phyloP scores from a whole-genome alignment of 1,139 yeast genomes.

The Kodamaea suecica region DNA sequence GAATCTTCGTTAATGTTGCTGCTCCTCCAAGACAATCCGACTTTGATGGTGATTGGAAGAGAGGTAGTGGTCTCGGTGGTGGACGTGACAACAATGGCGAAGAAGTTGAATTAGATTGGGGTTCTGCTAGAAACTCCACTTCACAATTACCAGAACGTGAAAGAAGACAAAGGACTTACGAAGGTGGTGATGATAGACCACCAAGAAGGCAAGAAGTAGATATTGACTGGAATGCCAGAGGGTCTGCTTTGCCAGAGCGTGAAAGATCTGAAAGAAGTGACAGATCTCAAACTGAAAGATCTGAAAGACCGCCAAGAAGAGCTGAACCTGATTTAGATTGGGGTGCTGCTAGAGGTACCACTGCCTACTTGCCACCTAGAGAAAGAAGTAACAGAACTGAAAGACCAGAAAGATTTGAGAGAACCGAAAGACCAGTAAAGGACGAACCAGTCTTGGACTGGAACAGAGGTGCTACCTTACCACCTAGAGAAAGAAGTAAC shows the following conservation, averaged over 20 bases:
- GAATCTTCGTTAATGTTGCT: constrained; percentile 82
- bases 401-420: constrained; percentile 12
- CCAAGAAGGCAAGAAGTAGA: constrained; percentile 31
- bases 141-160: constrained; percentile 40
- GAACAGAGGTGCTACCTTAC: constrained; percentile 27
- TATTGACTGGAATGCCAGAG: constrained; percentile 46
- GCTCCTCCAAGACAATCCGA: constrained; percentile 65
- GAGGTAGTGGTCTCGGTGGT: constrained; percentile 36
- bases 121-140: constrained; percentile 34
- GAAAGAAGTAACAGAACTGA: constrained; percentile 9
- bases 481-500: constrained; percentile 30
- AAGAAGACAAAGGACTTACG: constrained; percentile 28
- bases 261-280: constrained; percentile 27
- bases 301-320: constrained; percentile 45
- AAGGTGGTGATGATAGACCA: constrained; percentile 32
- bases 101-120: constrained; percentile 29
- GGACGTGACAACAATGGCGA: constrained; percentile 21
- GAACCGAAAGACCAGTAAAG: constrained; percentile 23
- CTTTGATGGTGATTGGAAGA: constrained; percentile 48
- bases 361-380: constrained; percentile 35
- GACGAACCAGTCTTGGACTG: constrained; percentile 33
- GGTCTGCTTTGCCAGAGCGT: constrained; percentile 28
- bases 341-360: constrained; percentile 50
- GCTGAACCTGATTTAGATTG: constrained; percentile 59
- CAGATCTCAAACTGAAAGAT: constrained; percentile 19